Conservation (phyloP, 2,329 filamentous ascomycete genomes). For the Penicillium sp. region DNA sequence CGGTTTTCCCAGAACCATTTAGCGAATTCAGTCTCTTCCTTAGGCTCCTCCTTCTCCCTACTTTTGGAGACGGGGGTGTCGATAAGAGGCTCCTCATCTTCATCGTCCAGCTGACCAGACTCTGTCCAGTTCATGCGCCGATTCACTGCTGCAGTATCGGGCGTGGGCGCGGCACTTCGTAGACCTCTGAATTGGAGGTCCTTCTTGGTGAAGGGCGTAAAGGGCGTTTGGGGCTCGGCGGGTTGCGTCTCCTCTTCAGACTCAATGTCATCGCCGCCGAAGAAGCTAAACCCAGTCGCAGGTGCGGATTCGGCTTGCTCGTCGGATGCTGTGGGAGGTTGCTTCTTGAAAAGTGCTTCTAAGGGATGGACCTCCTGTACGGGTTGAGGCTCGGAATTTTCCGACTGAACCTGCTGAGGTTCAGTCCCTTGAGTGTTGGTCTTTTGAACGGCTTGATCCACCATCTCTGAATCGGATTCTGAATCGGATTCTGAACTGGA, state of each 20-base stretch:
- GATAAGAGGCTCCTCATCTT: constrained; percentile 19
- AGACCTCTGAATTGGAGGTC: constrained; percentile 62
- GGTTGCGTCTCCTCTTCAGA: constrained; percentile 43
- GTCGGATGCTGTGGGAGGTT: constrained; percentile 40
- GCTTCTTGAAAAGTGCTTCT: constrained; percentile 83
- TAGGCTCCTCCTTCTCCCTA: constrained; percentile 8
- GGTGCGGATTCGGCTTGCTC: constrained; percentile 36
- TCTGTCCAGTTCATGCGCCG: constrained; percentile 29
- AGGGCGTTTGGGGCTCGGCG: constrained; percentile 68
- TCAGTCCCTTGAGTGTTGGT: background rate
- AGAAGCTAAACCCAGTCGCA: constrained; percentile 71
- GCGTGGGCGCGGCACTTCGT: constrained; percentile 89
- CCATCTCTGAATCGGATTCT: background rate
- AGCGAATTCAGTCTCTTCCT: constrained; percentile 51
- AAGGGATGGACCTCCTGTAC: constrained; percentile 69
- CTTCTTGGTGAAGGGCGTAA: constrained; percentile 72
- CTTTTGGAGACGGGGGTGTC: constrained; percentile 23
- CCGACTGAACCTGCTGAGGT: background rate
- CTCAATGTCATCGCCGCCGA: constrained; percentile 51
- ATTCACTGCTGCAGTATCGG: constrained; percentile 76
- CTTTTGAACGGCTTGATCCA: too few relatives aligned
- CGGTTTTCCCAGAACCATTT: constrained; percentile 57
- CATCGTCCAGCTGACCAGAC: constrained; percentile 21
- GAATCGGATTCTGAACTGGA: constrained; percentile 8
- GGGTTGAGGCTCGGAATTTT: constrained; percentile 23